Percentiles rank a stretch among this genome's conserved stretches.
Evolutionary conservation across 1,284 basidiomycete genomes (phyloP).

Genomic region (Pascua guehoae): DNA sequence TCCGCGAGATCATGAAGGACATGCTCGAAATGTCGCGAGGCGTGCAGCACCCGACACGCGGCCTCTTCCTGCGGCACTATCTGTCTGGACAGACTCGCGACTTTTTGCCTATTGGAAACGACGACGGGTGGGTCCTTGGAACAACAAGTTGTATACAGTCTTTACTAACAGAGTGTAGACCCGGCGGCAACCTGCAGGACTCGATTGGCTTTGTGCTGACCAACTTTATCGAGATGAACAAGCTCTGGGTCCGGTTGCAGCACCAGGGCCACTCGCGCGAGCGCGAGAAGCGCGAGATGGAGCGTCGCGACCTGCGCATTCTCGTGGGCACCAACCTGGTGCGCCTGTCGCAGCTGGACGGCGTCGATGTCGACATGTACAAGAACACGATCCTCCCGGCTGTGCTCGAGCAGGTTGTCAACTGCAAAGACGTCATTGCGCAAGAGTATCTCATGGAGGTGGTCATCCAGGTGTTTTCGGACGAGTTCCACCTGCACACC

Average conservation of each 20-base stretch:
- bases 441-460: constrained; percentile 98
- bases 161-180: constrained; percentile 53
- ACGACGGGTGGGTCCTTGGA: constrained; percentile 66
- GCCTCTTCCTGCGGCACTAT: constrained; percentile 88
- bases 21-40: constrained; percentile 99
- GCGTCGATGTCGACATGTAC: constrained; percentile 89
- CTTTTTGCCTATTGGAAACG: constrained; percentile 79
- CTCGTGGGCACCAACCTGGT: constrained; percentile 94
- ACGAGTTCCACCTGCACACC: constrained; percentile 91
- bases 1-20: constrained; percentile 98
- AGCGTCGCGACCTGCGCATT: constrained; percentile 85
- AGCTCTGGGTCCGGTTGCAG: constrained; percentile 93
- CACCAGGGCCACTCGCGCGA: constrained; percentile 93
- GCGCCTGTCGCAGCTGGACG: constrained; percentile 84
- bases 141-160: background rate
- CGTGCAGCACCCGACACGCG: constrained; percentile 87
- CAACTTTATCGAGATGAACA: constrained; percentile 99
- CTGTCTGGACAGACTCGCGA: constrained; percentile 91
- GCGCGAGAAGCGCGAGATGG: constrained; percentile 90
- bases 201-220: constrained; percentile 90
- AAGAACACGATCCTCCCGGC: constrained; percentile 76
- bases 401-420: constrained; percentile 89
- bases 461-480: constrained; percentile 95
- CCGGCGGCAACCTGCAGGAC: constrained; percentile 81
- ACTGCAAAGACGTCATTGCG: constrained; percentile 93